Base-by-base conservation (phyloP, 2,329 filamentous ascomycete genomes). In the Neocucurbitaria cava region DNA sequence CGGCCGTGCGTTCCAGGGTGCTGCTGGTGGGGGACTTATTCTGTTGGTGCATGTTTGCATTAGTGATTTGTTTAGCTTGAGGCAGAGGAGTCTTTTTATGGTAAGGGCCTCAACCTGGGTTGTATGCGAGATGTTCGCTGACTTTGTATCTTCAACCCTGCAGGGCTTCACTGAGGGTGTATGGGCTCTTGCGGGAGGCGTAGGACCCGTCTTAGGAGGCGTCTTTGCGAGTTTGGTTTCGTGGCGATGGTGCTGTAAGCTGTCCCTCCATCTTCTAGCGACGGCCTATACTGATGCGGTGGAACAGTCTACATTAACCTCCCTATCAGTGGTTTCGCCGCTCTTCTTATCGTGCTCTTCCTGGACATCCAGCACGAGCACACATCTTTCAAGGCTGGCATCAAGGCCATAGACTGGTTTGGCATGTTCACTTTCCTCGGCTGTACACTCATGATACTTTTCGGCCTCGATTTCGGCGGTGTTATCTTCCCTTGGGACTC, bases 11-110 rank as follows among this genome's bases (percentile, higher is more conserved):
- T 79, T 89, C 38, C 87, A 89, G 66, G 87, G 87, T 62, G 76
- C 83, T n/a, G 87, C 85, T 3, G 84, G 83, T 36, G 87, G 87
- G 42, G 87, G 87, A 0, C 75, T 89, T 35, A 81, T 88, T 47
- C 79, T 84, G 36, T 69, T 89, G 51, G 83, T 85, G 49, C 86
- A 87, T 69, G 87, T 89, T 53, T 82, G 79, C 54, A 86, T 89
- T 48, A 81, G 81, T 17, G 87, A 89, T 72, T 65, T 89, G 48
- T 89, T 89, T 72, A 85, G 82, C 42, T 78, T 88, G 73, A 76
- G 82, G 61, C 69, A 78, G 33, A 72, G 81, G 17, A 81, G 76
- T 56, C 61, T 85, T 8, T 80, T 82, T 50, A 74, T 85, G 48
- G 31, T 31, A 31, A 31, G 30, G 9, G 3, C 13, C 4, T 23